Evolutionary conservation across 805 yeast genomes (phyloP), one percentile per base, ranked within the genome.

Genomic region (Limtongia smithiae): DNA sequence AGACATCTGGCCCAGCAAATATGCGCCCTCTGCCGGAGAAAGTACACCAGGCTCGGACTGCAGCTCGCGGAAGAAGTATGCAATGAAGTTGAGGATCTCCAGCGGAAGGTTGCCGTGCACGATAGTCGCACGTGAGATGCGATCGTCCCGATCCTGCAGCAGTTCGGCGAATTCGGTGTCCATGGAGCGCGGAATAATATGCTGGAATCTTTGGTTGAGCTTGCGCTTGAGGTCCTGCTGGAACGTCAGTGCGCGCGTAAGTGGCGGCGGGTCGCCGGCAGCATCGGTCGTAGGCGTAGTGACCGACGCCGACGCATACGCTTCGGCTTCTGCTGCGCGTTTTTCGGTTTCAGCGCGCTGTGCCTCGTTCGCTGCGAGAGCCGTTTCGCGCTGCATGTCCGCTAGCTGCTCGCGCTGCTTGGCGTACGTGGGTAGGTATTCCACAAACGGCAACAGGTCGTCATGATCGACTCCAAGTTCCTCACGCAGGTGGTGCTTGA

Each of bases 401-500:
- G n/a, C n/a, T n/a, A n/a, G n/a, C n/a, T n/a, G n/a, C n/a, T n/a
- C n/a, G 11, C 58, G 45, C 24, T 44, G 42, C 17, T 37, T 43
- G n/a, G 58, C 52, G 25, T 51, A 54, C 1, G 58, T 54, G 15
- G 57, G 58, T 3, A 54, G 45, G 36, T 53, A 52, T n/a, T 40
- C 48, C n/a, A 54, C 53, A 21, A 47, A 44, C 7, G 50, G 51
- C n/a, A 38, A 37, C 41, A 54, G 30, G 28, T 54, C 58, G 15
- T 53, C 58, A 33, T 54, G 53, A 31, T 54, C 58, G 2, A 48
- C 53, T 15, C 58, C 58, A 2, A 51, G 41, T 28, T 54, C 58
- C 34, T 54, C 58, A 1, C 58, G 53, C n/a, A 54, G 53, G 31
- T 54, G 58, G 21, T 54, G 58, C 34, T 54, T 54, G 9, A 52